Base-by-base conservation (phyloP, 495 filamentous ascomycete species). In the Physcia stellaris region DNA sequence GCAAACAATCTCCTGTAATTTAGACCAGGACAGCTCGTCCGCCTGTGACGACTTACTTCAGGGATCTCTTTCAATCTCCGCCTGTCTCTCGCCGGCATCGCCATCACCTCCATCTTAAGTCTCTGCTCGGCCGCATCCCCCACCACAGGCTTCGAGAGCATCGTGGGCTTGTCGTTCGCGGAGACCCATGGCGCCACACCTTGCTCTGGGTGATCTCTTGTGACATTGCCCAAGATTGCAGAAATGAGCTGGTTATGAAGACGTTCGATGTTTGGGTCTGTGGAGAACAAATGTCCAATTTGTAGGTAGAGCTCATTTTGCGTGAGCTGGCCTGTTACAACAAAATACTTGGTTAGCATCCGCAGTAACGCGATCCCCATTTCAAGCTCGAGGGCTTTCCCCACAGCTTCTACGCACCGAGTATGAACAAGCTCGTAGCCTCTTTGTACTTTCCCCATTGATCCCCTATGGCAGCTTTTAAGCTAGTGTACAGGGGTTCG, bases 151-250 rank as follows among this genome's bases (percentile, higher is more conserved):
- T 90, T 88, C 35, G 73, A 76, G 32, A 79, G 73, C 40, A 76
- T 62, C 18, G 73, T 75, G n/a, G 86, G 86, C 62, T 95, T 95
- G 62, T 96, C 88, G 51, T 90, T 94, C 6, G 52, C 52, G 47
- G 82, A 86, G 39, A 98, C 90, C 87, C 87, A 98, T 48, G 73
- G 82, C 42, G 90, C 92, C 48, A 93, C 81, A 46, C 86, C 86
- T 58, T 80, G 77, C 53, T 94, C 86, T 4, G 90, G 90, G 52
- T 83, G 75, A 56, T 98, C 90, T 41, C 90, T 72, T 18, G 74
- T 80, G 33, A 83, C 68, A 62, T 98, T 98, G 43, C 73, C 81
- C 52, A 81, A 82, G 52, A 98, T 80, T 26, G 81, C 84, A 52
- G 76, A 71, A 37, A 95, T 58, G 38, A 96, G 77, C 53, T 85